A percentile compares a stretch with the other conserved stretches of the same genome.
These are phyloP conservation scores for Ceratocystis alfenasii DNA, from an alignment of 2,329 filamentous ascomycete genomes.

Conservation along the genomic window DNA sequence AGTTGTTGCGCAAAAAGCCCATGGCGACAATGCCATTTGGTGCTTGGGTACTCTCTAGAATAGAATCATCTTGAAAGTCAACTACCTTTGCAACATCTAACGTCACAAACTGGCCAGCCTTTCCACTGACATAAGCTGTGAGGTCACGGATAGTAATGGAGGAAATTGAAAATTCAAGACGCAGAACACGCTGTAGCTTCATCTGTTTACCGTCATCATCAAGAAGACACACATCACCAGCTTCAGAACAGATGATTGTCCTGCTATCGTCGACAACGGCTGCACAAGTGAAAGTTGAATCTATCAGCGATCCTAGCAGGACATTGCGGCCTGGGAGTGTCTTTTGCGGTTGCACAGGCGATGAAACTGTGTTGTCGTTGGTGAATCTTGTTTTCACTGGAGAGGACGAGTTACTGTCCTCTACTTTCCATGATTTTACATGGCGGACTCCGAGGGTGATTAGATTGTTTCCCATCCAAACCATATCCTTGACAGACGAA, in stretches of 20 bases:
- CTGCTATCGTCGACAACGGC: slow-evolving; percentile 58
- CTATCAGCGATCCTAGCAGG: slow-evolving; percentile 66
- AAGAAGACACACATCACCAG: slow-evolving; percentile 77
- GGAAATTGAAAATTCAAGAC: slow-evolving; percentile 54
- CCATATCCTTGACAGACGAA: slow-evolving; percentile 70
- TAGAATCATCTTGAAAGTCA: slow-evolving; percentile 31
- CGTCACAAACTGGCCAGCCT: slow-evolving; percentile 46
- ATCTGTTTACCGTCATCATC: slow-evolving; percentile 64
- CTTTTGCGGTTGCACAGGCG: slow-evolving; percentile 34
- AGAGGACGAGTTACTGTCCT: slow-evolving; percentile 49
- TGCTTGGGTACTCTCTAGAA: slow-evolving; percentile 32
- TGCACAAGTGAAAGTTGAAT: slow-evolving; percentile 73
- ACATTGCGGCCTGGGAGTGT: slow-evolving; percentile 79
- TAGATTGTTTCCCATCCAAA: slow-evolving; percentile 76
- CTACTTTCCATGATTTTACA: slow-evolving; percentile 84
- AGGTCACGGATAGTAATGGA: slow-evolving; percentile 52
- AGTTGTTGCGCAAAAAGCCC: slow-evolving; percentile 52
- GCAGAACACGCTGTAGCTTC: slow-evolving; percentile 54
- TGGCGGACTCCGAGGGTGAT: slow-evolving; percentile 83
- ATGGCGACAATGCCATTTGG: slow-evolving; percentile 49
- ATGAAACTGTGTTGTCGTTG: slow-evolving; percentile 25
- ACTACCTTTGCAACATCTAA: slow-evolving; percentile 41
- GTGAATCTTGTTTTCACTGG: slow-evolving; percentile 50
- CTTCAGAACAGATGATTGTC: slow-evolving; percentile 75
- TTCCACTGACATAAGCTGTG: slow-evolving; percentile 56